A percentile compares a stretch with the other conserved stretches of the same genome.
phyloP scores from a whole-genome alignment of 495 filamentous ascomycete genomes.

The Oidiodendron maius region DNA sequence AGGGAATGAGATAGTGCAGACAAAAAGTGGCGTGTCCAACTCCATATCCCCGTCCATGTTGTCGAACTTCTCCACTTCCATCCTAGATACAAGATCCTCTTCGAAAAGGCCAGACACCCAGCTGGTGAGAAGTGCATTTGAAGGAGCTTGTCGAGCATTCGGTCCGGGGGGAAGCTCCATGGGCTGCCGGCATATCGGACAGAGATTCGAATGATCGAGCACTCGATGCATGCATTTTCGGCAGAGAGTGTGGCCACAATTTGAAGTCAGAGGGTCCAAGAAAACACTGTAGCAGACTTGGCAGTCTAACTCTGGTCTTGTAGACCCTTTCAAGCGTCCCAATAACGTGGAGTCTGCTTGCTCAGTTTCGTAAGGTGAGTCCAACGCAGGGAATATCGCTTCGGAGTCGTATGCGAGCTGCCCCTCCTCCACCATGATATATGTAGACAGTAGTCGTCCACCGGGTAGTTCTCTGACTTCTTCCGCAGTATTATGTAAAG shows the following conservation, averaged over 20 bases:
- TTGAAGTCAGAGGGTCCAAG: constrained; percentile 73
- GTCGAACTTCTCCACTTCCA: constrained; percentile 43
- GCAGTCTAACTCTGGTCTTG: constrained; percentile 71
- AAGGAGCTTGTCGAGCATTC: constrained; percentile 38
- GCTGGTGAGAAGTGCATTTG: constrained; percentile 55
- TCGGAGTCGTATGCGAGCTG: constrained; percentile 48
- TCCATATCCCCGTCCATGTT: constrained; percentile 45
- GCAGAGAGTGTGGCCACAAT: constrained; percentile 88
- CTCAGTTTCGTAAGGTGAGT: constrained; percentile 28
- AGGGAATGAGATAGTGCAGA: constrained; percentile 77
- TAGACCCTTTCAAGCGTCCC: constrained; percentile 50
- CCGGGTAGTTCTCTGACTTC: constrained; percentile 34
- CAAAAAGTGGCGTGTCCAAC: constrained; percentile 65
- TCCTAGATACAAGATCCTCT: constrained; percentile 52
- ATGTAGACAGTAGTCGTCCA: constrained; percentile 58
- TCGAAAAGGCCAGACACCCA: constrained; percentile 62
- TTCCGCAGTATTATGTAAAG: constrained; percentile 27
- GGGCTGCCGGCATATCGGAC: constrained; percentile 69
- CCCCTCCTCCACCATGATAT: constrained; percentile 45
- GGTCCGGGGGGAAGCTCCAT: constrained; percentile 55
- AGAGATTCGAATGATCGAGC: constrained; percentile 68
- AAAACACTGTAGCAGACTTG: constrained; percentile 80
- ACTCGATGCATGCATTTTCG: constrained; percentile 68
- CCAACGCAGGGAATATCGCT: constrained; percentile 33
- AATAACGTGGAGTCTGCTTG: constrained; percentile 46